Evolutionary conservation across 2,329 filamentous ascomycete genomes (phyloP).

Genomic region (Alternaria rosae): DNA sequence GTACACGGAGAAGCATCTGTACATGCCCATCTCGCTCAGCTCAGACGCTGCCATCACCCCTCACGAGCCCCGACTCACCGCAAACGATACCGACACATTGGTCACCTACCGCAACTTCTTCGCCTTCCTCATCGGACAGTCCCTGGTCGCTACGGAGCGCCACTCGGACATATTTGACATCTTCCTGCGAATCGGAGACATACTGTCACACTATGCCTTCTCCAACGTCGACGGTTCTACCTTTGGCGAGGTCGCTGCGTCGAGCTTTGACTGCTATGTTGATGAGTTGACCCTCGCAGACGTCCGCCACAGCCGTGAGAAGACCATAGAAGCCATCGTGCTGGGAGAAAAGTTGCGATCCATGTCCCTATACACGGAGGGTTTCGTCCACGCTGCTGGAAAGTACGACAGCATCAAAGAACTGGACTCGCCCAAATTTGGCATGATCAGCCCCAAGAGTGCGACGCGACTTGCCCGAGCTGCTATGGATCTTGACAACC

Average conservation of each 20-base stretch:
- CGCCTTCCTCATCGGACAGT: slow-evolving; percentile 68
- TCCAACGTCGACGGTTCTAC: slow-evolving; percentile 68
- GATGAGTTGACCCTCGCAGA: slow-evolving; percentile 80
- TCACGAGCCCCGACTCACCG: slow-evolving; percentile 43
- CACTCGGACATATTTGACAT: slow-evolving; percentile 65
- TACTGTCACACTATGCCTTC: slow-evolving; percentile 66
- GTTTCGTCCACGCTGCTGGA: slow-evolving; percentile 88
- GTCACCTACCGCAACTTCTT: slow-evolving; percentile 69
- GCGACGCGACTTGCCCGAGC: slow-evolving; percentile 82
- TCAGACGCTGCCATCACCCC: slow-evolving; percentile 54
- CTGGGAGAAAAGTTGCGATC: slow-evolving; percentile 87
- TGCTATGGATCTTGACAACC: slow-evolving; percentile 77
- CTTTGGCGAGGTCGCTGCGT: slow-evolving; percentile 67
- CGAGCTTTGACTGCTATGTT: slow-evolving; percentile 77
- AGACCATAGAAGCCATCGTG: slow-evolving; percentile 88
- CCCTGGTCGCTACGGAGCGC: slow-evolving; percentile 65
- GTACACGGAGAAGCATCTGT: slow-evolving; percentile 61
- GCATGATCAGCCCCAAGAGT: slow-evolving; percentile 73
- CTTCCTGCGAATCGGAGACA: slow-evolving; percentile 66
- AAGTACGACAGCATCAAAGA: slow-evolving; percentile 78
- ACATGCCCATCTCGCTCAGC: slow-evolving; percentile 65
- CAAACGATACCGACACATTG: slow-evolving; percentile 63
- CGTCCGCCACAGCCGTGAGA: slow-evolving; percentile 81
- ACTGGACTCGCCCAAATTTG: slow-evolving; percentile 72
- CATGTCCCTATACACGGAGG: slow-evolving; percentile 84